These are phyloP conservation scores for Trichoderma parareesei DNA, from an alignment of 495 filamentous ascomycete genomes.

Conservation along the genomic window DNA sequence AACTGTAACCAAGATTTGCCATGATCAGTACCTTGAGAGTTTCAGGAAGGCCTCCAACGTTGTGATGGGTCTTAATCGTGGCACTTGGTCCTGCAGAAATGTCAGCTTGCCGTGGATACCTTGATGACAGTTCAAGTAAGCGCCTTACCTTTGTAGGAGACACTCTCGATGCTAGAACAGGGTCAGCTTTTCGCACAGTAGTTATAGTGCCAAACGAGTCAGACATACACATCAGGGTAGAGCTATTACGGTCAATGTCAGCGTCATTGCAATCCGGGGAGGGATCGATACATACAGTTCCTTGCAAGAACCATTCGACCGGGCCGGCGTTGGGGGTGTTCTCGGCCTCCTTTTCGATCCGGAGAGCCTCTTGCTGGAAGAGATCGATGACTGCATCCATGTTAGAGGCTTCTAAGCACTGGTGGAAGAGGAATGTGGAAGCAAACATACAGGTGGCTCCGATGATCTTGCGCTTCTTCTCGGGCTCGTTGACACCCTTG, in stretches of 20 bases:
- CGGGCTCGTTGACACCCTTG: conserved; percentile 71
- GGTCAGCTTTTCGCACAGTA: too few relatives aligned
- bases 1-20: conserved; percentile 26
- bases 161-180: too few relatives aligned
- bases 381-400: conserved; percentile 62
- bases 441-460: conserved; percentile 47
- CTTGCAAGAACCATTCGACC: conserved; percentile 80
- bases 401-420: background rate
- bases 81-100: conserved; percentile 7
- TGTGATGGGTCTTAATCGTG: conserved; percentile 53
- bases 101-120: background rate
- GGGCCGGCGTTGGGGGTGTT: conserved; percentile 53
- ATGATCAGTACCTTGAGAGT: conserved; percentile 16
- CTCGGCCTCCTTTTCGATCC: conserved; percentile 61
- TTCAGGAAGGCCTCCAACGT: conserved; percentile 63
- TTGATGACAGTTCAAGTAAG: conserved; percentile 45
- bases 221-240: too few relatives aligned
- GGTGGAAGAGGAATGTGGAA: background rate
- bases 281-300: conserved; percentile 53
- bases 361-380: conserved; percentile 72
- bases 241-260: conserved; percentile 39
- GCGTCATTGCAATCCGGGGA: conserved; percentile 20
- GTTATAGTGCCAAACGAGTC: conserved; percentile 50
- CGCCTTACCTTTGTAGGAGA: too few relatives aligned
- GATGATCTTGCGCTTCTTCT: conserved; percentile 92